These are phyloP conservation scores for Fusarium continuum DNA, from an alignment of 2,329 filamentous ascomycete genomes.

Conservation along the genomic window DNA sequence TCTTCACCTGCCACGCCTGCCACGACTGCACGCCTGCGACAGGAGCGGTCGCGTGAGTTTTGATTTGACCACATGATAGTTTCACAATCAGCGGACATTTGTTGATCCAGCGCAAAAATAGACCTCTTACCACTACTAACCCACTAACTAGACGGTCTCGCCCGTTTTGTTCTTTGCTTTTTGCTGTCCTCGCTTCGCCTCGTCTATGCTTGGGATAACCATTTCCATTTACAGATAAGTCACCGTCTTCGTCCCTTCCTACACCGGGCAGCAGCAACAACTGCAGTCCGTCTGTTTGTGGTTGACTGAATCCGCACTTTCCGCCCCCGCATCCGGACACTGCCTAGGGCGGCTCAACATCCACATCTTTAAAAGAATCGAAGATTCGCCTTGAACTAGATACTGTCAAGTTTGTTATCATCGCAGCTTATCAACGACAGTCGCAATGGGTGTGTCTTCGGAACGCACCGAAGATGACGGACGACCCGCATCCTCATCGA, in stretches of 20 bases:
- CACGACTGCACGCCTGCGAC: conserved; percentile 32
- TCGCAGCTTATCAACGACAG: conserved; percentile 2
- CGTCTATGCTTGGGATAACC: conserved; percentile 9
- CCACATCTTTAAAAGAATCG: conserved; percentile 15
- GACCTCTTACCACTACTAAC: background rate
- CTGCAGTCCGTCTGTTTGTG: conserved; percentile 9
- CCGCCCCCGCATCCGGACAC: conserved; percentile 24
- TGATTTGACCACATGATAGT: conserved; percentile 39
- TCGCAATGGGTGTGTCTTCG: conserved; percentile 24
- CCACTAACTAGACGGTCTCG: background rate
- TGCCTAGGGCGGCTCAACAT: conserved; percentile 8
- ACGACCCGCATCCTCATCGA: conserved; percentile 8
- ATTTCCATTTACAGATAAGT: conserved; percentile 19
- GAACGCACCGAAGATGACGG: conserved; percentile 10
- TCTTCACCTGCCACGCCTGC: conserved; percentile 38
- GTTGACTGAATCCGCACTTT: background rate
- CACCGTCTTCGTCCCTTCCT: conserved; percentile 8
- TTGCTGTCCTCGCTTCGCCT: background rate
- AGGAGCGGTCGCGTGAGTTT: conserved; percentile 38
- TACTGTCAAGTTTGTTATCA: conserved; percentile 4
- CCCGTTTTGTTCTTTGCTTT: background rate
- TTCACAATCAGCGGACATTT: conserved; percentile 17
- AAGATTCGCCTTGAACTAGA: conserved; percentile 9
- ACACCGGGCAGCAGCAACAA: background rate
- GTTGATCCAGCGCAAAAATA: conserved; percentile 15